These are phyloP conservation scores for Candida freyschussii DNA, from an alignment of 1,139 yeast genomes.

Conservation along the genomic window DNA sequence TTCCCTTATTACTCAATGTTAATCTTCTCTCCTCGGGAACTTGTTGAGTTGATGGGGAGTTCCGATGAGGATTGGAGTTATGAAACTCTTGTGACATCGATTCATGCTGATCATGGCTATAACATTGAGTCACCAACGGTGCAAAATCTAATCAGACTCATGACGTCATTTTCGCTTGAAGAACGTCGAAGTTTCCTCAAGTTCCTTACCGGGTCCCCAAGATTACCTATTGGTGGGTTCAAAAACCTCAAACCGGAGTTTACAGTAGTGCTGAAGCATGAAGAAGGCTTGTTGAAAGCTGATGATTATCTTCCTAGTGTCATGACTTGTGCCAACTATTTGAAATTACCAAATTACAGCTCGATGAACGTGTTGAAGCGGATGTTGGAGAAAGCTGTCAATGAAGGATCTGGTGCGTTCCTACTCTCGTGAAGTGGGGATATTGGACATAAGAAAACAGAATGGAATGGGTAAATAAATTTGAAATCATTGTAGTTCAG, in stretches of 20 bases:
- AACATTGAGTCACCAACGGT: conserved; percentile 65
- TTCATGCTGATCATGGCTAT: conserved; percentile 91
- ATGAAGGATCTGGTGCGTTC: conserved; percentile 89
- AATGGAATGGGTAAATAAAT: too few relatives aligned
- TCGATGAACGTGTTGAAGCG: conserved; percentile 52
- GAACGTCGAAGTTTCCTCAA: conserved; percentile 76
- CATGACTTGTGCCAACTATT: conserved; percentile 96
- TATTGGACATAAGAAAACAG: too few relatives aligned
- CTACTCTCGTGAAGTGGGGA: conserved; percentile 68
- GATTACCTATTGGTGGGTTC: conserved; percentile 92
- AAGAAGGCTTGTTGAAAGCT: conserved; percentile 61
- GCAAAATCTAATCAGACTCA: conserved; percentile 51
- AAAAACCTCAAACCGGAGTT: conserved; percentile 74
- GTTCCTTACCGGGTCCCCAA: conserved; percentile 91
- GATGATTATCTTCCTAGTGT: conserved; percentile 93
- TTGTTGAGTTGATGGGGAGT: conserved; percentile 65
- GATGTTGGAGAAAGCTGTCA: conserved; percentile 63
- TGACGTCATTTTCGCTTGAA: conserved; percentile 46
- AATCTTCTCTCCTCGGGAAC: conserved; percentile 70
- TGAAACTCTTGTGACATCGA: conserved; percentile 51
- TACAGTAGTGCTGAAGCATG: conserved; percentile 79
- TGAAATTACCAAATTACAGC: conserved; percentile 82
- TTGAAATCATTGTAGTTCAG: too few relatives aligned
- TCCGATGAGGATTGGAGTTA: conserved; percentile 85
- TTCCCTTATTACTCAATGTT: conserved; percentile 74